Conservation (phyloP, 2,329 filamentous ascomycete genomes). For the Trichoderma afroharzianum region DNA sequence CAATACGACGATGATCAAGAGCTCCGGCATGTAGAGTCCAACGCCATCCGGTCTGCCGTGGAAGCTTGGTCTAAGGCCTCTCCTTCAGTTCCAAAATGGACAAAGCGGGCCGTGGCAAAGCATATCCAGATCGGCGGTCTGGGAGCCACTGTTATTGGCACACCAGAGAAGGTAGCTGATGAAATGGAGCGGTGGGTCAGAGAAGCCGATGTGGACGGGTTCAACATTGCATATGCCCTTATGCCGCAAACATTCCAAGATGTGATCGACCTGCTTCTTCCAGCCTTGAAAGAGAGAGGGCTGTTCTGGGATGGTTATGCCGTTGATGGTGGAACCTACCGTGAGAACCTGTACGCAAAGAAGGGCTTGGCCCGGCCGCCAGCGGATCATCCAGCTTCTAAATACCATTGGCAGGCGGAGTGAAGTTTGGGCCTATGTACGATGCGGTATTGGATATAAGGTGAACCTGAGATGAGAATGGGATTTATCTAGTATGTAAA, state of each 20-base stretch:
- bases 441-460: background rate
- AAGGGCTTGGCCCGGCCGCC: conserved; percentile 34
- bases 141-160: conserved; percentile 30
- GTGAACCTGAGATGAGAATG: background rate
- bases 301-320: conserved; percentile 52
- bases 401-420: conserved; percentile 39
- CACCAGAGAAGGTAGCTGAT: conserved; percentile 31
- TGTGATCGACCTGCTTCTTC: conserved; percentile 59
- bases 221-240: conserved; percentile 31
- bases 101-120: conserved; percentile 33
- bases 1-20: conserved; percentile 62
- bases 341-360: conserved; percentile 40
- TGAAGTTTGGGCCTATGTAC: too few relatives aligned
- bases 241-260: conserved; percentile 63
- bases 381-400: conserved; percentile 37
- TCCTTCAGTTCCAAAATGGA: conserved; percentile 33
- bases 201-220: conserved; percentile 59
- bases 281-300: conserved; percentile 57
- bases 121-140: conserved; percentile 33
- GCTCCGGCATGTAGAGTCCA: conserved; percentile 56
- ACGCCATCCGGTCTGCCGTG: conserved; percentile 54
- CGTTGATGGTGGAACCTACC: conserved; percentile 40
- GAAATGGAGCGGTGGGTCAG: conserved; percentile 24
- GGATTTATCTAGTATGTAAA: background rate
- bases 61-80: conserved; percentile 43